phyloP scores from a whole-genome alignment of 176 grass and related monocot species.

The Oryza officinalis region DNA sequence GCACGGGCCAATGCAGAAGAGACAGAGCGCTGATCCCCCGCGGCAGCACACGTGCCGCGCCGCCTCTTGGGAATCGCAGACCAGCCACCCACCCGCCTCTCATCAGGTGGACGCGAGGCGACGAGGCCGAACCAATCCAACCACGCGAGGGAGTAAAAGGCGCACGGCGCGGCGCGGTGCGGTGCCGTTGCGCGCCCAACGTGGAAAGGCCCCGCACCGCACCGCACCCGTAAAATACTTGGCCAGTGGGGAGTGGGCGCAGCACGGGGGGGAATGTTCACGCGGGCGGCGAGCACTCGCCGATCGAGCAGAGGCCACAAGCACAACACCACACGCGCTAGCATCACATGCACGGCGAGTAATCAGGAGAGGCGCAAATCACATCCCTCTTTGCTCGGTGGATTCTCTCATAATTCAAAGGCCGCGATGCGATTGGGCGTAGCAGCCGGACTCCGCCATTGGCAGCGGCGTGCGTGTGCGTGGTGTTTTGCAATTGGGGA shows the following conservation, averaged over 20 bases:
- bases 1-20: constrained; percentile 44
- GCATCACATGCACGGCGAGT: not conserved
- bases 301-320: not conserved
- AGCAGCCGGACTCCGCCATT: not conserved
- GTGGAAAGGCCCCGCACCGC: constrained; percentile 36
- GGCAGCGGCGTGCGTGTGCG: not conserved
- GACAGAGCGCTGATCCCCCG: constrained; percentile 30
- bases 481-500: not conserved
- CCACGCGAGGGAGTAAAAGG: not conserved
- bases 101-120: not conserved
- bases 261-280: constrained; percentile 40
- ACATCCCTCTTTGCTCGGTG: constrained; percentile 16
- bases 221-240: constrained; percentile 41
- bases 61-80: not conserved
- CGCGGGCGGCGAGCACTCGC: constrained; percentile 14
- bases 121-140: not conserved
- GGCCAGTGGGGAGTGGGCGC: constrained; percentile 21
- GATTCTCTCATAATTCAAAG: constrained; percentile 65
- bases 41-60: not conserved
- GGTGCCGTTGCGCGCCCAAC: not conserved
- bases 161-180: not conserved
- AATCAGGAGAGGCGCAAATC: constrained; percentile 1
- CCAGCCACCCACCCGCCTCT: too few relatives aligned
- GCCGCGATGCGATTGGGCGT: constrained; percentile 51
- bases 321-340: not conserved